phyloP scores from a whole-genome alignment of 73 alveolate genomes.

The Paramecium pentaurelia region DNA sequence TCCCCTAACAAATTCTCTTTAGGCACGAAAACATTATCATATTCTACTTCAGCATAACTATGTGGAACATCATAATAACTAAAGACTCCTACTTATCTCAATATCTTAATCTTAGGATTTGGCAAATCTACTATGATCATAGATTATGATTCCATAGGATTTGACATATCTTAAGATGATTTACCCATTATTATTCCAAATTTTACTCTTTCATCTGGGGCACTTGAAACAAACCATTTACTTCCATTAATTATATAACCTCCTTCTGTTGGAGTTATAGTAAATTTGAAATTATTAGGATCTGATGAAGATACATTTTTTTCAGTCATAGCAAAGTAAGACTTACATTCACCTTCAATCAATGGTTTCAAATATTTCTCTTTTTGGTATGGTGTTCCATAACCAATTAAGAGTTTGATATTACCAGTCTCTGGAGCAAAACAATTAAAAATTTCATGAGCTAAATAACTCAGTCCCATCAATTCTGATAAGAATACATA shows the following conservation, averaged over 20 bases:
- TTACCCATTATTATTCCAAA: slow-evolving; percentile 65
- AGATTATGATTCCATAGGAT: slow-evolving; percentile 57
- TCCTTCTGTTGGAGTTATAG: background rate
- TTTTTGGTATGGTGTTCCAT: slow-evolving; percentile 66
- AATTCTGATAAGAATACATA: slow-evolving; percentile 51
- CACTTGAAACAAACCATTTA: slow-evolving; percentile 76
- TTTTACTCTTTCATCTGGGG: slow-evolving; percentile 65
- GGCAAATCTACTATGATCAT: slow-evolving; percentile 70
- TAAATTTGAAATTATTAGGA: slow-evolving; percentile 31
- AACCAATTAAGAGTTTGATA: slow-evolving; percentile 64
- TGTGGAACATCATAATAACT: slow-evolving; percentile 69
- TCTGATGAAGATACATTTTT: slow-evolving; percentile 74
- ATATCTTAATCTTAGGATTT: slow-evolving; percentile 52
- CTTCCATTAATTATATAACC: slow-evolving; percentile 68
- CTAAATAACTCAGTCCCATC: slow-evolving; percentile 46
- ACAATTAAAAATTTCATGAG: slow-evolving; percentile 64
- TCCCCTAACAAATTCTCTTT: slow-evolving; percentile 60
- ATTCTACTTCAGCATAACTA: slow-evolving; percentile 70
- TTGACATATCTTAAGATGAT: slow-evolving; percentile 22
- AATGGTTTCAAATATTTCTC: slow-evolving; percentile 68
- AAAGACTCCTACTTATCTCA: slow-evolving; percentile 48
- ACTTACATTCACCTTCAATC: slow-evolving; percentile 56
- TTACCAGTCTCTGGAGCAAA: slow-evolving; percentile 77
- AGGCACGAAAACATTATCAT: slow-evolving; percentile 69
- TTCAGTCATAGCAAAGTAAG: slow-evolving; percentile 73